Base-by-base conservation (phyloP, 1,284 basidiomycete species). In the Cryptococcus amylolentus region DNA sequence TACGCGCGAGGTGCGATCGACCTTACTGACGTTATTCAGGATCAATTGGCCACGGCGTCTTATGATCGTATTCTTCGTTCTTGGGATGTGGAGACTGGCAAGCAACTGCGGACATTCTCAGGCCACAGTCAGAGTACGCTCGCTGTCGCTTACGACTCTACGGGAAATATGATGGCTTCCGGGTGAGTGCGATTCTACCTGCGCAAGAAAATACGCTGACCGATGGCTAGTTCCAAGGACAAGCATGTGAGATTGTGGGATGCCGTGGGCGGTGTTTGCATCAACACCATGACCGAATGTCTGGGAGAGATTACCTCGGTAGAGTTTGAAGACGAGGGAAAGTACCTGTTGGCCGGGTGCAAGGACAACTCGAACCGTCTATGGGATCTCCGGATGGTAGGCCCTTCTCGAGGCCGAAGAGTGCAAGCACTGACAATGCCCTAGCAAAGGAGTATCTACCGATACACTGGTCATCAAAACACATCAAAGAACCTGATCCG, bases 381-480 rank as follows among this genome's bases (percentile, higher is more conserved):
- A 23, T 77, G 71, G 69, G 76, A 77, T 61, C 59, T 78, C 14
- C 62, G 76, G 39, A 79, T 78, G 76, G 74, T 77, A 53, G 57
- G 73, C 60, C n/a, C 8, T n/a, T 23, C 52, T 60, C 20, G n/a
- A n/a, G 44, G 23, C 13, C 52, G 26, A 1, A n/a, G 5, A 41
- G 52, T 10, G 35, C n/a, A 14, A 28, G n/a, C 10, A n/a, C 14
- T 18, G 38, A 46, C 43, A 26, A 35, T 7, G 6, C 31, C 14
- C 27, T 41, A 78, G 76, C 72, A 75, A 62, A 68, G 71, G 9
- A 78, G 76, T 27, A 60, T 80, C 4, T 76, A 77, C 51, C 65
- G 80, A 3, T 81, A 80, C 66, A 80, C 77, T 27, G 78, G 79
- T 0, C 78, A 80, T 56, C 79, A 80, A 61, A 81, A 81, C 60